phyloP scores from a whole-genome alignment of 2,329 filamentous ascomycete species.

The Exophiala oligosperma region DNA sequence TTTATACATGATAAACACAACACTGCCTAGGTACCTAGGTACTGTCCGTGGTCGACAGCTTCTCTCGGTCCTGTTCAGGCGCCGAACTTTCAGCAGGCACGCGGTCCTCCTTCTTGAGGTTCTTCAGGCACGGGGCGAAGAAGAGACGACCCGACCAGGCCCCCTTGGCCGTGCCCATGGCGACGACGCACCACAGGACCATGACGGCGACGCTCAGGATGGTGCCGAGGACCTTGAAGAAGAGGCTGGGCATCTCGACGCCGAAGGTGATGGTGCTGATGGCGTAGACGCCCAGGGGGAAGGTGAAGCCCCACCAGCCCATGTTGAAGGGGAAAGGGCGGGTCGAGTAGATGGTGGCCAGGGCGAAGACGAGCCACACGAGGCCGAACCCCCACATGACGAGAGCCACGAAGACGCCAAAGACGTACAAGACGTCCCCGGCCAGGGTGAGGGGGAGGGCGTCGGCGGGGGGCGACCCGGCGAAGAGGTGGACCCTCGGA shows the following conservation, averaged over 20 bases:
- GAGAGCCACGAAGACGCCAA: conserved; percentile 39
- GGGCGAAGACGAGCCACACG: conserved; percentile 43
- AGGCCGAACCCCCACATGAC: conserved; percentile 43
- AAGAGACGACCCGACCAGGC: conserved; percentile 53
- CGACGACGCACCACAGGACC: conserved; percentile 58
- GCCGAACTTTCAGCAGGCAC: conserved; percentile 1
- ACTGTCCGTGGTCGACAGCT: not conserved
- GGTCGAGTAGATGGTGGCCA: conserved; percentile 36
- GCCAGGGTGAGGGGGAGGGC: conserved; percentile 28
- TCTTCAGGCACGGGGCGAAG: conserved; percentile 54
- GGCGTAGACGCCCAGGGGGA: conserved; percentile 60
- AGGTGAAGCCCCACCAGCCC: conserved; percentile 64
- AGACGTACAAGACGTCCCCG: conserved; percentile 36
- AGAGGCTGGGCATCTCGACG: conserved; percentile 53
- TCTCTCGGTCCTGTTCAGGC: conserved; percentile 10
- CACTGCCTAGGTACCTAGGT: not conserved
- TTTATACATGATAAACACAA: too few relatives aligned
- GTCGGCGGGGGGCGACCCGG: not conserved
- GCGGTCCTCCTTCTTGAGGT: conserved; percentile 31
- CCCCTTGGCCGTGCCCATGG: conserved; percentile 49
- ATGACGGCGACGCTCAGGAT: conserved; percentile 54
- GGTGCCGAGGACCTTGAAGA: conserved; percentile 59
- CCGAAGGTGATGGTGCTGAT: conserved; percentile 46
- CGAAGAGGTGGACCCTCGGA: conserved; percentile 32
- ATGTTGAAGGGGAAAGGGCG: conserved; percentile 59